Percentiles rank a stretch among this genome's conserved stretches.
Conservation (phyloP, 2,329 filamentous ascomycete species). For the Phialocephala sp. region DNA sequence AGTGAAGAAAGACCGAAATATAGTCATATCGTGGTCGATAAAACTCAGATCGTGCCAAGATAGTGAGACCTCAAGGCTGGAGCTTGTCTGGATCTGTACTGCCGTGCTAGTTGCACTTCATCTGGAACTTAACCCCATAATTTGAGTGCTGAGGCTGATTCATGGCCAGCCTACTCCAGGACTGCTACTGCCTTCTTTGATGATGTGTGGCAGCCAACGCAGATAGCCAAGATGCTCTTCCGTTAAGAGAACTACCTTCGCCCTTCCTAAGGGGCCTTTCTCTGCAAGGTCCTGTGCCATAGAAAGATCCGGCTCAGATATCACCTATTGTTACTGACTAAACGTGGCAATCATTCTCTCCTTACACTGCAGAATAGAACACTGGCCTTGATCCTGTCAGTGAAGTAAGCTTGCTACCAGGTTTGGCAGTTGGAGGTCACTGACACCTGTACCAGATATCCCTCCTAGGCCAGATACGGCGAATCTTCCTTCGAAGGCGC, state of each 20-base stretch:
- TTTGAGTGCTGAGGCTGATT: conserved; percentile 29
- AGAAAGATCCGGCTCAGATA: conserved; percentile 18
- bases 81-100: conserved; percentile 3
- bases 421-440: background rate
- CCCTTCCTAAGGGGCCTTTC: conserved; percentile 33
- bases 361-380: conserved; percentile 7
- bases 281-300: conserved; percentile 34
- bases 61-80: conserved; percentile 17
- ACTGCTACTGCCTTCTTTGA: conserved; percentile 15
- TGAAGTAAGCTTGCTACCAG: background rate
- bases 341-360: background rate
- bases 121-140: conserved; percentile 27
- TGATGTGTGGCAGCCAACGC: conserved; percentile 12
- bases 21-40: conserved; percentile 3
- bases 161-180: conserved; percentile 32
- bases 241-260: conserved; percentile 30
- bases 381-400: background rate
- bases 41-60: background rate
- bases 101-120: background rate
- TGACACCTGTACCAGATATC: conserved; percentile 6
- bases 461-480: conserved; percentile 9
- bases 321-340: background rate
- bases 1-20: background rate
- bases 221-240: conserved; percentile 10
- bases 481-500: conserved; percentile 13